phyloP scores from a whole-genome alignment of 2,329 filamentous ascomycete genomes.

The Nothopassalora personata region DNA sequence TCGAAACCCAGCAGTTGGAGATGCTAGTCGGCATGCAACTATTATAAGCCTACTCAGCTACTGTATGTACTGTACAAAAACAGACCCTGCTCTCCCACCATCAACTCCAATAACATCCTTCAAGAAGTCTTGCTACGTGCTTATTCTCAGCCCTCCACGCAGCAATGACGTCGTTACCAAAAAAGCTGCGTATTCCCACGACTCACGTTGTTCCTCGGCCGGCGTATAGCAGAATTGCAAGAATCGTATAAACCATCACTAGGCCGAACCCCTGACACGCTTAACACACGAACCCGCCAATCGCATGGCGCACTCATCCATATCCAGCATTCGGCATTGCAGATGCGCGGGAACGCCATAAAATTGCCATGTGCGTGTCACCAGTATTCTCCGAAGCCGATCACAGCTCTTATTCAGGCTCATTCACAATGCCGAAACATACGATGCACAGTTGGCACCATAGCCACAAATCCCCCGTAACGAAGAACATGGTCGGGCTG shows the following conservation, averaged over 20 bases:
- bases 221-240: not conserved
- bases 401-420: too few species aligned
- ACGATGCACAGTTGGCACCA: too few species aligned
- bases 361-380: not conserved
- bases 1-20: not conserved
- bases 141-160: not conserved
- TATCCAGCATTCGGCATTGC: too few species aligned
- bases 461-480: too few species aligned
- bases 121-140: too few species aligned
- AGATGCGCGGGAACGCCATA: not conserved
- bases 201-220: not conserved
- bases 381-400: not conserved
- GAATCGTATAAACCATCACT: not conserved
- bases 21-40: not conserved
- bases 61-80: too few species aligned
- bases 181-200: not conserved
- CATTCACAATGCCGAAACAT: too few species aligned
- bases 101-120: not conserved
- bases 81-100: not conserved
- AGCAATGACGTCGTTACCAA: not conserved
- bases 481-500: not conserved
- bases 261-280: not conserved
- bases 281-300: conserved; percentile 1
- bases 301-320: conserved; percentile 2
- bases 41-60: too few species aligned